Percentiles rank a stretch among this genome's conserved stretches.
Conservation (phyloP, 495 filamentous ascomycete species). For the Bathelium albidoporum region DNA sequence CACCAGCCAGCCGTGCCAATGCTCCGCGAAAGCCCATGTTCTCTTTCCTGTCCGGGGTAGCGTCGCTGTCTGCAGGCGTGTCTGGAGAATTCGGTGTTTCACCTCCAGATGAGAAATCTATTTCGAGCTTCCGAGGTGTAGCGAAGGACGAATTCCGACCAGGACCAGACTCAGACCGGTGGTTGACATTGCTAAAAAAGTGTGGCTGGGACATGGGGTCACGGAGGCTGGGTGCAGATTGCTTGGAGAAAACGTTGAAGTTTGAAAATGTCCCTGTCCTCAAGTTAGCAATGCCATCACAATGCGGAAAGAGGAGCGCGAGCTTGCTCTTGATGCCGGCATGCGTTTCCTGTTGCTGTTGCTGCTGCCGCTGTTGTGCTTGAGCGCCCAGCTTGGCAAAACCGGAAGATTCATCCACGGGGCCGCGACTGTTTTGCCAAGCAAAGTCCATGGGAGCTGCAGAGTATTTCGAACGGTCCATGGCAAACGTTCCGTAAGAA, state of each 20-base stretch:
- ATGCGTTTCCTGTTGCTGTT: not conserved
- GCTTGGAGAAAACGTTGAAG: constrained; percentile 44
- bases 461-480: not conserved
- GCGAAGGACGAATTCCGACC: constrained; percentile 58
- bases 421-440: constrained; percentile 45
- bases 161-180: constrained; percentile 33
- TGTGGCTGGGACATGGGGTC: constrained; percentile 38
- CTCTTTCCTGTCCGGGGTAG: constrained; percentile 46
- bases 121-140: constrained; percentile 65
- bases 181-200: constrained; percentile 29
- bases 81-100: constrained; percentile 67
- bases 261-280: constrained; percentile 39
- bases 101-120: constrained; percentile 63
- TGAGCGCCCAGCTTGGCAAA: constrained; percentile 42
- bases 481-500: too few relatives aligned
- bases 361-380: constrained; percentile 29
- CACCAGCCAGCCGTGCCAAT: constrained; percentile 19
- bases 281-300: not conserved
- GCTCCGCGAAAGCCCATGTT: constrained; percentile 22
- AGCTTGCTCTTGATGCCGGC: constrained; percentile 12
- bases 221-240: constrained; percentile 36
- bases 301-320: not conserved
- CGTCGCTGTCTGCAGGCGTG: constrained; percentile 56
- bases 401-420: constrained; percentile 47
- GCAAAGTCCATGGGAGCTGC: constrained; percentile 56